Percentiles rank a stretch among this genome's conserved stretches.
Conservation (phyloP, 176 grass and related monocot genomes). For the Phoenix roebelenii region DNA sequence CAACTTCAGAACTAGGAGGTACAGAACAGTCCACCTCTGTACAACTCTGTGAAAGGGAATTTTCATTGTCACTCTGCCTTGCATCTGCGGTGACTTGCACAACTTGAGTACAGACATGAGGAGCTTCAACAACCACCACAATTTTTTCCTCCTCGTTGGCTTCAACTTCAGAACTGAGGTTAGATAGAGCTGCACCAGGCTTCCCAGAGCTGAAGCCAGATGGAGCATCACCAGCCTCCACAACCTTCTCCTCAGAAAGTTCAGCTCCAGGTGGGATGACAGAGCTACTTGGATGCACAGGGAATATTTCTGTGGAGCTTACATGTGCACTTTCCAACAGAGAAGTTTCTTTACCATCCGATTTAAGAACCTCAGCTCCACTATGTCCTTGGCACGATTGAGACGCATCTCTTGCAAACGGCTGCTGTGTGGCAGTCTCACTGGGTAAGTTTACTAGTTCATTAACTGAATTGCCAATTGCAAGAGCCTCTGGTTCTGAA, state of each 20-base stretch:
- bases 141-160: slow-evolving; percentile 6
- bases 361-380: no score
- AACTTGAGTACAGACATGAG: neutral
- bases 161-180: neutral
- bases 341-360: no score
- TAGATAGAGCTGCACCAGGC: neutral
- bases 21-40: neutral
- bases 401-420: no score
- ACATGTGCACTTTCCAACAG: neutral
- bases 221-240: neutral
- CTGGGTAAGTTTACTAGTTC: no score
- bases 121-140: neutral
- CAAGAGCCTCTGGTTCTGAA: no score
- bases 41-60: neutral
- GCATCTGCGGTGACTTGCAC: neutral
- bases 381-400: no score
- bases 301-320: neutral
- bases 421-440: no score
- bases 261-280: neutral
- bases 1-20: neutral
- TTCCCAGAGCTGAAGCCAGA: no score
- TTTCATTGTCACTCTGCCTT: neutral
- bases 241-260: neutral
- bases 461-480: no score
- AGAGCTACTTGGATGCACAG: neutral